phyloP scores from a whole-genome alignment of 352 stramenopile species.

The Globisporangium splendens region DNA sequence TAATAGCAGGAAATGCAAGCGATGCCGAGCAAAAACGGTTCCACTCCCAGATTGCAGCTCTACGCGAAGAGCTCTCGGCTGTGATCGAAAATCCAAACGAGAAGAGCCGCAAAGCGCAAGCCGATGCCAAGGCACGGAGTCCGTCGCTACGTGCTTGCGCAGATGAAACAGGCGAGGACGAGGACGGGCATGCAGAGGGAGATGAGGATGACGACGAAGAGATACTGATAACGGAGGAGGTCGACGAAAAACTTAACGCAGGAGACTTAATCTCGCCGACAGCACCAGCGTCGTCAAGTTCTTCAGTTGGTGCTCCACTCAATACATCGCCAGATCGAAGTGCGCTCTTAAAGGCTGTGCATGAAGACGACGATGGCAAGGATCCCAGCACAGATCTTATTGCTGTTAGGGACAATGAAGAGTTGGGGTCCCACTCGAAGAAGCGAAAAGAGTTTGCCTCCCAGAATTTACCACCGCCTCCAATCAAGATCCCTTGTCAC shows the following conservation, averaged over 20 bases:
- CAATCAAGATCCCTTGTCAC: slow-evolving; percentile 64
- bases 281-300: no score
- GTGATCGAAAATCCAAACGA: slow-evolving; percentile 86
- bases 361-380: no score
- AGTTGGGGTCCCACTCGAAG: neutral
- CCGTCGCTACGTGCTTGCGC: slow-evolving; percentile 14
- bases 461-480: slow-evolving; percentile 24
- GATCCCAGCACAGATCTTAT: no score
- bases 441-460: slow-evolving; percentile 1
- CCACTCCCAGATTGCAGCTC: slow-evolving; percentile 47
- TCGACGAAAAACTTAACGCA: no score
- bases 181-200: slow-evolving; percentile 4
- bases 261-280: no score
- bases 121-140: slow-evolving; percentile 43
- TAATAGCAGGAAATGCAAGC: slow-evolving; percentile 46
- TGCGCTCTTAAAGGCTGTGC: no score
- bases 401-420: no score
- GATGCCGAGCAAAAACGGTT: slow-evolving; percentile 60
- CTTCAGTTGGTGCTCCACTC: no score
- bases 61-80: slow-evolving; percentile 65
- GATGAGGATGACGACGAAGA: slow-evolving; percentile 15
- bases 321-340: no score
- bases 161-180: slow-evolving; percentile 15
- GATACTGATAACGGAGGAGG: neutral
- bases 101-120: slow-evolving; percentile 77